phyloP scores from a whole-genome alignment of 2,329 filamentous ascomycete genomes.

The Fusarium succisae region DNA sequence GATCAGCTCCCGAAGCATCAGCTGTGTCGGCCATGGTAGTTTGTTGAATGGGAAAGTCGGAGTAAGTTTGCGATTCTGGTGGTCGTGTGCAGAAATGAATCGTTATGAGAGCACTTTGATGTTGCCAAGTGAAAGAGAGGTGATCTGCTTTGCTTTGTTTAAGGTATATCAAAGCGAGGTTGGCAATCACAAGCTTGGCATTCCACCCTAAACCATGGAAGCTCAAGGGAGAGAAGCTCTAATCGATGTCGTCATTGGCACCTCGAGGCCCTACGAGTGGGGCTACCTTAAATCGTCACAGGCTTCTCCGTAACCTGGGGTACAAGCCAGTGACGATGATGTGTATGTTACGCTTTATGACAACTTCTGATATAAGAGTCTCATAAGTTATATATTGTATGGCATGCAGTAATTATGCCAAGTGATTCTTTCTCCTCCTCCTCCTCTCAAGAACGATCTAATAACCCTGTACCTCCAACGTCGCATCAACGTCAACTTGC shows the following conservation, averaged over 20 bases:
- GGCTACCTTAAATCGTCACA: constrained; percentile 18
- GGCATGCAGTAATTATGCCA: neutral
- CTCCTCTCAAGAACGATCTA: too few species aligned
- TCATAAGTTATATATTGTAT: neutral
- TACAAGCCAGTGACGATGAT: neutral
- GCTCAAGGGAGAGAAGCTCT: constrained; percentile 23
- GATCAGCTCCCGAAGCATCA: constrained; percentile 34
- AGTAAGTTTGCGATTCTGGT: neutral
- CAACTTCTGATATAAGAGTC: constrained; percentile 10
- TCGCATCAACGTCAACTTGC: constrained; percentile 25
- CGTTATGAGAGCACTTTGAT: neutral
- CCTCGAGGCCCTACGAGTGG: constrained; percentile 12
- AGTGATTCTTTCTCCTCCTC: neutral
- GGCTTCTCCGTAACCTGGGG: neutral
- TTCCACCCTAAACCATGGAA: constrained; percentile 27
- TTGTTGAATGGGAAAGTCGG: neutral
- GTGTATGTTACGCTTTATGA: constrained; percentile 15
- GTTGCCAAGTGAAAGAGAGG: neutral
- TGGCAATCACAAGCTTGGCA: constrained; percentile 28
- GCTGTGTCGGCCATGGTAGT: constrained; percentile 40
- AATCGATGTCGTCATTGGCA: constrained; percentile 38
- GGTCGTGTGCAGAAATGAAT: neutral
- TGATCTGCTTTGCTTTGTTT: constrained; percentile 4
- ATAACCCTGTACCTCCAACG: neutral
- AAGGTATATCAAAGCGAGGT: neutral